Conservation (phyloP, 2,329 filamentous ascomycete species). For the Pseudogymnoascus sp. region DNA sequence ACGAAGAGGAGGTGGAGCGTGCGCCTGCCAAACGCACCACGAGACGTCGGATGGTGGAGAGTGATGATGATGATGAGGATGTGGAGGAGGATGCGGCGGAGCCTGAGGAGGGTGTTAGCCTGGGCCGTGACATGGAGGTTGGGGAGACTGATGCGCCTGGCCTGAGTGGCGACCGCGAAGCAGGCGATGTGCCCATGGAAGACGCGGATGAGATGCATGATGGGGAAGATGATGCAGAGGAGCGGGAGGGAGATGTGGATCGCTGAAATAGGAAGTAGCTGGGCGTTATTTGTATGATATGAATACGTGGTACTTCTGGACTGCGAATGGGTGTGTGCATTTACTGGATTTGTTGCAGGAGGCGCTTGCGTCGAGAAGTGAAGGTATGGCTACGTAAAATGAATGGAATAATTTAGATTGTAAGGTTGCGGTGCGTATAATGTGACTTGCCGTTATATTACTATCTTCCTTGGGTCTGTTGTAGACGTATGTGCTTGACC, state of each 20-base stretch:
- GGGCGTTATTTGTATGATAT: slow-evolving; percentile 6
- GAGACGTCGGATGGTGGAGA: slow-evolving; percentile 35
- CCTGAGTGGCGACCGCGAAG: not conserved
- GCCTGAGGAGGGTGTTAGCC: not conserved
- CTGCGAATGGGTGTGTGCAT: not conserved
- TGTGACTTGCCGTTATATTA: not conserved
- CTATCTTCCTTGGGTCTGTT: not conserved
- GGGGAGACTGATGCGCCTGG: slow-evolving; percentile 1
- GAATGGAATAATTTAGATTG: not conserved
- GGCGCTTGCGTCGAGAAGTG: not conserved
- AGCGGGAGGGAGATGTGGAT: not conserved
- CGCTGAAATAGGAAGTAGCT: slow-evolving; percentile 3
- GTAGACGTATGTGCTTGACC: not conserved
- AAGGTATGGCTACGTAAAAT: not conserved
- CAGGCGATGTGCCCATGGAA: not conserved
- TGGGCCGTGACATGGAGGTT: not conserved
- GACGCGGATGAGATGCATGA: slow-evolving; percentile 8
- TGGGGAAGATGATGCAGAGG: slow-evolving; percentile 7
- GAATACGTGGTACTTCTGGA: not conserved
- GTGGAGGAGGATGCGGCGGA: not conserved
- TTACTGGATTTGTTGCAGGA: slow-evolving; percentile 1
- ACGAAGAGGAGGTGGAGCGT: not conserved
- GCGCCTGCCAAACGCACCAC: not conserved
- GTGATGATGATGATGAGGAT: slow-evolving; percentile 2
- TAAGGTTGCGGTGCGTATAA: not conserved